Percentiles rank a stretch among this genome's conserved stretches.
Conservation (phyloP, 306 rosid species). For the Dryas octopetala region DNA sequence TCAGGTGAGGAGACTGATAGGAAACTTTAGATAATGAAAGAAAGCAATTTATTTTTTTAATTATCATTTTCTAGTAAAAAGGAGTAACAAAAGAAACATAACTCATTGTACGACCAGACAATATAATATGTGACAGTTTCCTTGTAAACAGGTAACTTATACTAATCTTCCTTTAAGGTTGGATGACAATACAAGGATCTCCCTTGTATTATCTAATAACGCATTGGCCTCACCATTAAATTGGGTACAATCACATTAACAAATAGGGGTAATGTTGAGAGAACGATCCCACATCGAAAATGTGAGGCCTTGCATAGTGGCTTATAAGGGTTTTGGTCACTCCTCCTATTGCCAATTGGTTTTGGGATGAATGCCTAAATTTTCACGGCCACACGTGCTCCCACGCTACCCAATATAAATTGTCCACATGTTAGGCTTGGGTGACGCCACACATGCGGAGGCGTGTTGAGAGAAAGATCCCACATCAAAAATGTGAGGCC, state of each 20-base stretch:
- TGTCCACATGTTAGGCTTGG: too few species aligned
- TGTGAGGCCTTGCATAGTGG: too few species aligned
- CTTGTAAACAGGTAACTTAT: background rate
- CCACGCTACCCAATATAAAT: too few species aligned
- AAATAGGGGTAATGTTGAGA: too few species aligned
- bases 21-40: slow-evolving; percentile 8
- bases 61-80: background rate
- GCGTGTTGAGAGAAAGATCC: too few species aligned
- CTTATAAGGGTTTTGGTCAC: background rate
- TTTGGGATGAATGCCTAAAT: too few species aligned
- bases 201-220: background rate
- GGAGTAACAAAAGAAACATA: background rate
- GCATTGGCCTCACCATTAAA: background rate
- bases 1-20: background rate
- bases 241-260: background rate
- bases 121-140: background rate
- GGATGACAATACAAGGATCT: background rate
- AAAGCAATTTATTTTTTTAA: slow-evolving; percentile 8
- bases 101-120: background rate
- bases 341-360: too few species aligned
- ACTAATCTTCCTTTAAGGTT: background rate
- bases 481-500: too few species aligned
- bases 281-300: too few species aligned
- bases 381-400: too few species aligned
- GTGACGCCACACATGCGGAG: too few species aligned